Conservation (phyloP, 2,329 filamentous ascomycete species). For the Ophiostoma ulmi region DNA sequence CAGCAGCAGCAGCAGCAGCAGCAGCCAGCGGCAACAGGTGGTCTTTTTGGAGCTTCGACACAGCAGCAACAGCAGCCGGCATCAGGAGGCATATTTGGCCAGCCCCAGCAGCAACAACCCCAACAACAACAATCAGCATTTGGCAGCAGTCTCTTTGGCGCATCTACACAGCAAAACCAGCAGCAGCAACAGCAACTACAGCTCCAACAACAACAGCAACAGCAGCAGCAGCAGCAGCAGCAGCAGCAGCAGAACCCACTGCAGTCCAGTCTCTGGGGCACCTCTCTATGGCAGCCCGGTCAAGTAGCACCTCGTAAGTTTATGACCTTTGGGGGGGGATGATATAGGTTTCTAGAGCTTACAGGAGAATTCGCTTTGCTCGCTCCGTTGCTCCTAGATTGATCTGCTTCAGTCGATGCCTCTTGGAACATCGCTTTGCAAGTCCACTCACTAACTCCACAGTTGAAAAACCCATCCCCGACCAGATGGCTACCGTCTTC, state of each 20-base stretch:
- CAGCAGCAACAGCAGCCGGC: slow-evolving; percentile 33
- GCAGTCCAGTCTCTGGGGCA: slow-evolving; percentile 39
- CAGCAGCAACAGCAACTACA: slow-evolving; percentile 15
- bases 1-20: slow-evolving; percentile 19
- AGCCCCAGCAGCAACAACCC: slow-evolving; percentile 28
- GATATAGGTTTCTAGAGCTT: too few relatives aligned
- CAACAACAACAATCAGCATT: slow-evolving; percentile 34
- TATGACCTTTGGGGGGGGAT: not conserved
- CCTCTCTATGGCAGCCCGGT: slow-evolving; percentile 50
- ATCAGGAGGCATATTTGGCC: not conserved
- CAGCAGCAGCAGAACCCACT: slow-evolving; percentile 36
- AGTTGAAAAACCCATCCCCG: slow-evolving; percentile 67
- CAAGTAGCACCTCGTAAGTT: slow-evolving; percentile 43
- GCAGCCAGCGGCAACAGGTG: slow-evolving; percentile 1
- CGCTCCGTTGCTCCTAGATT: too few relatives aligned
- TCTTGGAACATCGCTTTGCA: not conserved
- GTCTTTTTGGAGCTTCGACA: slow-evolving; percentile 21
- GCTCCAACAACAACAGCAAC: not conserved
- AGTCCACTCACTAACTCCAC: slow-evolving; percentile 6
- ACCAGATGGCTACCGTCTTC: slow-evolving; percentile 66
- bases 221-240: slow-evolving; percentile 36
- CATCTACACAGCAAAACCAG: slow-evolving; percentile 25
- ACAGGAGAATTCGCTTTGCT: not conserved
- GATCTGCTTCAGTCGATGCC: too few relatives aligned
- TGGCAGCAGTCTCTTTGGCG: not conserved